Evolutionary conservation across 1,139 yeast genomes (phyloP), one percentile per base, ranked within the genome.

Genomic region (Komagataea norvegica): DNA sequence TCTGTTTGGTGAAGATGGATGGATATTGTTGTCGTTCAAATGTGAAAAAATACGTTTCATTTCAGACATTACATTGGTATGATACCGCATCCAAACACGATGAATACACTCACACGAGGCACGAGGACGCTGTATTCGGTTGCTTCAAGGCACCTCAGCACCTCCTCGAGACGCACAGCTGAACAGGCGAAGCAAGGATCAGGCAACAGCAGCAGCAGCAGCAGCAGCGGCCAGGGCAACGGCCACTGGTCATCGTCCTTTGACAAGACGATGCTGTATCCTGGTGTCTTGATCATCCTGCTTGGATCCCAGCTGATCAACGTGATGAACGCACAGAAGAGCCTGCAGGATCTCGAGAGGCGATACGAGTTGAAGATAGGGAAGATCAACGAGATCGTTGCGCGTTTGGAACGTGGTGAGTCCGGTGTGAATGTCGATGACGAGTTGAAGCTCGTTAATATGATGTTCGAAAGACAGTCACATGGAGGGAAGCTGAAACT

Each of bases 321-420:
- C 46, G 67, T 67, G 9, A 61, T 48, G 37, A 60, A 59, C 42
- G 64, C 69, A 29, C 61, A 70, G 17, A 58, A 45, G 40, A 62
- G 65, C 6, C 65, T 49, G 21, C 59, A 47, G 9, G 68, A 50
- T 38, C 61, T 74, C 36, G 73, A 64, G 28, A 52, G 60, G 38
- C 45, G 62, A n/a, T 62, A 62, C 44, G 30, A 36, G 1, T 27
- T 61, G 39, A 63, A 60, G 44, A 48, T 57, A 5, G 41, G 48
- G n/a, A 61, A 59, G 27, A 42, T 62, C n/a, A 47, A 56, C 17
- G 62, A 60, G 25, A 36, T 64, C 8, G 51, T 55, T 3, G 33
- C 34, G 6, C 50, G 56, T 24, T 49, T 56, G 0, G 40, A 42
- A 8, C 29, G 31, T 3, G 64, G 64, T 3, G 61, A 56, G 19